Base-by-base conservation (phyloP, 345 rosid species). In the Turnera subulata region DNA sequence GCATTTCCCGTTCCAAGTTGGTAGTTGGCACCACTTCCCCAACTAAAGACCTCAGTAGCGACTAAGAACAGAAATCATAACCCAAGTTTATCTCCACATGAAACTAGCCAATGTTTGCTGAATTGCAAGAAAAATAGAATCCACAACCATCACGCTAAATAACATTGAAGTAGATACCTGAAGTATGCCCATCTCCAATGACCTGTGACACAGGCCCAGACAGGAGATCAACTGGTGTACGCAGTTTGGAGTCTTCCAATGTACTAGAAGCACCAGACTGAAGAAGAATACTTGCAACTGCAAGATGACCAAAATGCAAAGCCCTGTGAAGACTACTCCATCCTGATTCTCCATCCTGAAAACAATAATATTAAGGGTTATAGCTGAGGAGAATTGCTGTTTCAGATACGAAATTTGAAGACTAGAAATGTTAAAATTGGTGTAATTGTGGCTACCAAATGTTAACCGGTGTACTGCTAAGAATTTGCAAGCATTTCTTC, bases 321-420 rank as follows among this genome's bases (percentile, higher is more conserved):
- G 99, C 97, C 79, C 97, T 72, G 61, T 89, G 99, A 63, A 93
- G 96, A 71, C 96, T 82, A 74, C 90, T 89, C 94, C 99, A 93
- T 53, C 97, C 99, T 35, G 99, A 93, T 76, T 93, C 99, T 71
- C 99, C 99, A 78, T 93, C 99, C 99, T 89, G 79, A 75, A 70
- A 21, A 71, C 38, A 48, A 37, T 9, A 40, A 26, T 23, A 26
- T 32, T 29, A 46, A 50, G 23, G n/a, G 46, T 39, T 52, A 69
- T 20, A 20, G n/a, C 21, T 42, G 60, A 33, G 53, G 38, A 5
- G 12, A 37, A 11, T 46, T n/a, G 22, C 13, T 44, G 19, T 46
- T 22, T 53, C 39, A 64, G 53, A n/a, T n/a, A n/a, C n/a, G n/a
- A n/a, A 47, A 40, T 17, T 37, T 50, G 10, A 61, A 24, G 6